Evolutionary conservation across 805 yeast species (phyloP).

Genomic region (Candida ulmi): DNA sequence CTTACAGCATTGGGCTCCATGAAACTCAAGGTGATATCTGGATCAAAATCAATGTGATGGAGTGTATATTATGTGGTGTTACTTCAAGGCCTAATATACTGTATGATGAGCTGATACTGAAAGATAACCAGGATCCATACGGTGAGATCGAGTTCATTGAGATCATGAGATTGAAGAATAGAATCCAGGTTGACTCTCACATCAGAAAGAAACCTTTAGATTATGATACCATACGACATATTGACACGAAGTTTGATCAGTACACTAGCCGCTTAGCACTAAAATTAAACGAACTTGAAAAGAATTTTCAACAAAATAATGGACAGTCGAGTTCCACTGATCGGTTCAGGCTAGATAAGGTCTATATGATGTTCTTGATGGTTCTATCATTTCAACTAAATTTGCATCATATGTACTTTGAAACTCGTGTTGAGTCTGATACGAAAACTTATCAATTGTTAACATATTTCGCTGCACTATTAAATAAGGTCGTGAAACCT

Average conservation of each 20-base stretch:
- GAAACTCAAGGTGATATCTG: constrained; percentile 14
- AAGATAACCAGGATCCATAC: constrained; percentile 8
- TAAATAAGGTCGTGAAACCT: background rate
- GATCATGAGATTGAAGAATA: constrained; percentile 14
- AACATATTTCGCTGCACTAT: background rate
- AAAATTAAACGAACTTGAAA: background rate
- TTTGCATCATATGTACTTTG: constrained; percentile 12
- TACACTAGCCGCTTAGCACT: constrained; percentile 6
- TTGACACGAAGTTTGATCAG: constrained; percentile 12
- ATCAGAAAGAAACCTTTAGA: constrained; percentile 2
- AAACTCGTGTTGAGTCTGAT: constrained; percentile 11
- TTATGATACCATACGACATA: constrained; percentile 5
- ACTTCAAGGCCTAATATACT: constrained; percentile 17
- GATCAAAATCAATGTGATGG: constrained; percentile 16
- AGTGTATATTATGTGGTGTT: constrained; percentile 13
- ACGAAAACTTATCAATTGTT: constrained; percentile 8
- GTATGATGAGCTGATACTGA: constrained; percentile 5
- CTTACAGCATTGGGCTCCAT: constrained; percentile 17
- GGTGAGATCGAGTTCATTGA: constrained; percentile 14
- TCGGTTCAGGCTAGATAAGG: constrained; percentile 1
- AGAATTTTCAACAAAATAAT: too few relatives aligned
- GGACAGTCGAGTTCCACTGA: too few relatives aligned
- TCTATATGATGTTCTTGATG: constrained; percentile 7
- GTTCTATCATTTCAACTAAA: constrained; percentile 11
- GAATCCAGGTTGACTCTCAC: constrained; percentile 8